Conservation (phyloP, 805 yeast species). For the Saccharomycopsis fermentans region DNA sequence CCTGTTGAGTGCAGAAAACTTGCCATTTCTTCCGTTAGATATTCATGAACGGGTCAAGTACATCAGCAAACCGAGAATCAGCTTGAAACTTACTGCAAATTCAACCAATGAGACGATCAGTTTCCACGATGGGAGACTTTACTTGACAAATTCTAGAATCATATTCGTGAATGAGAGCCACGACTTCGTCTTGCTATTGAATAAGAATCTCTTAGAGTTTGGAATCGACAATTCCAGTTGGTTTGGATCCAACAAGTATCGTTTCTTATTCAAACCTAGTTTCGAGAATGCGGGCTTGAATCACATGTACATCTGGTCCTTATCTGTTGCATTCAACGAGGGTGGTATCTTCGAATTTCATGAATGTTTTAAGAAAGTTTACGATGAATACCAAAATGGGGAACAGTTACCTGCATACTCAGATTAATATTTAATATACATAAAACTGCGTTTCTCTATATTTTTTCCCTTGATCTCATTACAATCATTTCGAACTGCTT, state of each 20-base stretch:
- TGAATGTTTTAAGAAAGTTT: conserved; percentile 6
- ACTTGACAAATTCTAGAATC: conserved; percentile 13
- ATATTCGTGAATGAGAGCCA: conserved; percentile 6
- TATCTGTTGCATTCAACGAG: conserved; percentile 9
- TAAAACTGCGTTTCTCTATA: too few relatives aligned
- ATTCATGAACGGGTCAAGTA: conserved; percentile 5
- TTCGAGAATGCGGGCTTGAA: conserved; percentile 14
- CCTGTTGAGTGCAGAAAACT: neutral
- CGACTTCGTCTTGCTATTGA: conserved; percentile 12
- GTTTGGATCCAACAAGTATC: conserved; percentile 18
- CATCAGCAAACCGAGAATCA: conserved; percentile 9
- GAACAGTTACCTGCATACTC: conserved; percentile 10
- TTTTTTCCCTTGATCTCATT: neutral
- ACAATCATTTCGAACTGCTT: too few relatives aligned
- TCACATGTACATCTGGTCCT: conserved; percentile 14
- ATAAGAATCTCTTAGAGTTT: conserved; percentile 8
- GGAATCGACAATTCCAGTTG: conserved; percentile 5
- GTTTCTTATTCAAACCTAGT: conserved; percentile 10
- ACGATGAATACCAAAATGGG: conserved; percentile 18
- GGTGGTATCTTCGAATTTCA: conserved; percentile 18
- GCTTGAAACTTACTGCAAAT: conserved; percentile 14
- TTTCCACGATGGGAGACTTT: conserved; percentile 10
- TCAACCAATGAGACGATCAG: conserved; percentile 3
- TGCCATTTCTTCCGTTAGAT: conserved; percentile 13
- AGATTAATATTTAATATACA: neutral